These are phyloP conservation scores for Hyphodiscus sp. DNA, from an alignment of 2,329 filamentous ascomycete species.

Conservation along the genomic window DNA sequence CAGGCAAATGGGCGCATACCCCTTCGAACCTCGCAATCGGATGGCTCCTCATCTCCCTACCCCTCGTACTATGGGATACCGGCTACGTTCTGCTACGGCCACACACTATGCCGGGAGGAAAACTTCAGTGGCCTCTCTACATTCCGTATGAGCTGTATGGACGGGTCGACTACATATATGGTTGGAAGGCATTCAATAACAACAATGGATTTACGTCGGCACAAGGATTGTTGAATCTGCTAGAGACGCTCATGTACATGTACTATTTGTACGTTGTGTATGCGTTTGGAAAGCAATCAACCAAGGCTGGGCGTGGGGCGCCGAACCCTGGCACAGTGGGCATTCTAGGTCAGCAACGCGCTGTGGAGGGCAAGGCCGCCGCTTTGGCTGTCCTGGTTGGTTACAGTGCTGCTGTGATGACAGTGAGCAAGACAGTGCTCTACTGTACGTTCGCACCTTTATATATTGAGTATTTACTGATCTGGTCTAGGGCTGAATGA, in stretches of 20 bases:
- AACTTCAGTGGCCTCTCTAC: constrained; percentile 55
- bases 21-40: constrained; percentile 50
- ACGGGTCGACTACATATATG: constrained; percentile 59
- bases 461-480: constrained; percentile 1
- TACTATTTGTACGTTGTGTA: constrained; percentile 53
- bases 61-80: constrained; percentile 61
- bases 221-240: constrained; percentile 51
- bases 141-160: constrained; percentile 61
- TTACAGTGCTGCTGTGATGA: constrained; percentile 55
- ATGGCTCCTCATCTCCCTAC: constrained; percentile 58
- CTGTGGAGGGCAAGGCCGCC: constrained; percentile 44
- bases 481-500: constrained; percentile 48
- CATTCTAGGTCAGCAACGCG: constrained; percentile 41
- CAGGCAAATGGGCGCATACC: constrained; percentile 48
- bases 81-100: constrained; percentile 60
- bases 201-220: constrained; percentile 59
- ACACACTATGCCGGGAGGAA: constrained; percentile 60
- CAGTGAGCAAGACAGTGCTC: constrained; percentile 59
- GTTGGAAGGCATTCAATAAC: constrained; percentile 53
- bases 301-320: constrained; percentile 24
- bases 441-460: constrained; percentile 48
- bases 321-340: constrained; percentile 31
- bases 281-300: constrained; percentile 31
- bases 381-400: constrained; percentile 51
- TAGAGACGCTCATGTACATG: constrained; percentile 53